Base-by-base conservation (phyloP, 2,329 filamentous ascomycete species). In the Sordariomycetes sp. region DNA sequence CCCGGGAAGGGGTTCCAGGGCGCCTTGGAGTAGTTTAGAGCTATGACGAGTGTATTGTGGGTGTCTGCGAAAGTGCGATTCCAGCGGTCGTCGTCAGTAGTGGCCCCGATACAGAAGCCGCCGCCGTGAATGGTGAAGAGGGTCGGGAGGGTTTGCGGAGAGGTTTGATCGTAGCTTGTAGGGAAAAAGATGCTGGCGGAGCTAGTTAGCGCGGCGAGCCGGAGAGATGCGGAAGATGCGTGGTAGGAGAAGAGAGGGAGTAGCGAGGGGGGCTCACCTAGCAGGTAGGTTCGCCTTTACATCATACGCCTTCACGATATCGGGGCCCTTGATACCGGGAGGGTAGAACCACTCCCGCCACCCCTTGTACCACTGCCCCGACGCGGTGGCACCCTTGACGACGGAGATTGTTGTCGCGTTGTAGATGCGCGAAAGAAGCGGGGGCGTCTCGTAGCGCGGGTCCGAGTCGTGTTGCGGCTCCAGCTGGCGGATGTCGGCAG, bases 81-180 rank as follows among this genome's bases (percentile, higher is more conserved):
- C 68, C 76, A 76, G n/a, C 62, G 61, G 64, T 79, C 75, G 61
- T 77, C 74, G 51, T 74, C 65, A 53, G 65, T 59, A 1, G 76
- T 70, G 24, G 69, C 62, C 64, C 73, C 71, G 51, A 80, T 32
- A 28, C 69, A 67, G 62, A 76, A 78, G 45, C 76, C 76, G 59
- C 78, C 76, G 56, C 77, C 77, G 61, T 81, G 78, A 61, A 79
- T 70, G 57, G 74, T 71, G 52, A 81, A 66, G 52, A 79, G 68
- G 2, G 74, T 67, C 1, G 77, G 75, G 10, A 73, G 65, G 7
- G 64, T 64, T 0, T 60, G 50, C 10, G 64, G 62, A 0, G 65
- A 65, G 3, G 64, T 62, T 52, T 62, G 61, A 61, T 71, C 65
- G 60, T 72, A 67, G 39, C 60, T 61, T 1, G 63, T 61, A 1